A percentile compares a stretch with the other conserved stretches of the same genome.
Conservation (phyloP, 2,329 filamentous ascomycete species). For the Alternaria burnsii region DNA sequence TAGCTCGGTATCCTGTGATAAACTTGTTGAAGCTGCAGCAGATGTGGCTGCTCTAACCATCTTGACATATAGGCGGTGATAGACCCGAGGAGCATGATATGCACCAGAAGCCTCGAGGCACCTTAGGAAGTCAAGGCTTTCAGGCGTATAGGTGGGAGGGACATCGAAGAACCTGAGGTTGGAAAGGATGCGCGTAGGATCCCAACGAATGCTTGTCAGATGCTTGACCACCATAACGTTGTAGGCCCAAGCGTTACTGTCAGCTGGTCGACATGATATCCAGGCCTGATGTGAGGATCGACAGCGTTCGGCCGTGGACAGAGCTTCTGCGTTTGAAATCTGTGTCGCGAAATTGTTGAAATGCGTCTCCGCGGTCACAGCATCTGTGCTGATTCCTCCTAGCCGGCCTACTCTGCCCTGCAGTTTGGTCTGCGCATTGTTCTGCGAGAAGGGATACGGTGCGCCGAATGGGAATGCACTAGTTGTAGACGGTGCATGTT, state of each 20-base stretch:
- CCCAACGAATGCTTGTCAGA: constrained; percentile 13
- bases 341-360: constrained; percentile 21
- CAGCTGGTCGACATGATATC: constrained; percentile 14
- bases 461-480: not conserved
- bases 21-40: constrained; percentile 4
- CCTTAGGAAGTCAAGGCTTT: constrained; percentile 21
- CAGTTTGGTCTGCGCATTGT: not conserved
- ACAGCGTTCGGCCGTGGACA: constrained; percentile 1
- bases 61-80: constrained; percentile 19
- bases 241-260: constrained; percentile 16
- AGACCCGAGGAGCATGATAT: constrained; percentile 2
- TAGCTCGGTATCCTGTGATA: constrained; percentile 19
- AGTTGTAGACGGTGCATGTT: constrained; percentile 3
- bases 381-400: not conserved
- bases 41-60: constrained; percentile 18
- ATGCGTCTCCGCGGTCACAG: constrained; percentile 5
- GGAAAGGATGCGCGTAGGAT: constrained; percentile 17
- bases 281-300: constrained; percentile 11
- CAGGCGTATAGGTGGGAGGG: constrained; percentile 18
- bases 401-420: not conserved
- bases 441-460: constrained; percentile 13
- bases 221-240: constrained; percentile 24
- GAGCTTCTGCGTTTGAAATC: constrained; percentile 2
- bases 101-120: constrained; percentile 18
- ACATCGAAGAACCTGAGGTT: constrained; percentile 9